Conservation (phyloP, 2,329 filamentous ascomycete species). For the Ascochyta koolunga region DNA sequence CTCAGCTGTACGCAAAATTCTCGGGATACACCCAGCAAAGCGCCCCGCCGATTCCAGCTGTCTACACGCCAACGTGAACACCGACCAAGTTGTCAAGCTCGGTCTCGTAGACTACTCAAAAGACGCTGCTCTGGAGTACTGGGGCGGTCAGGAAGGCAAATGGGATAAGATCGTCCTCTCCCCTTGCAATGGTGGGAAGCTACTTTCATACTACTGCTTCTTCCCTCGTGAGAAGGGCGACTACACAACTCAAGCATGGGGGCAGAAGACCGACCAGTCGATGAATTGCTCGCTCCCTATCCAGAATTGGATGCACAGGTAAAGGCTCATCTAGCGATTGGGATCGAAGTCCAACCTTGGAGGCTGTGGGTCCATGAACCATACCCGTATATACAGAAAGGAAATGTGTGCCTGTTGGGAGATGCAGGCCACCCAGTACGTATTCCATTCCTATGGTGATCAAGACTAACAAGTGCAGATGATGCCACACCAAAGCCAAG, state of each 20-base stretch:
- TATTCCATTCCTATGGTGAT: not conserved
- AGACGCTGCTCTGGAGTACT: conserved; percentile 69
- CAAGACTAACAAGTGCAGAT: conserved; percentile 50
- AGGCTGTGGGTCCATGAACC: conserved; percentile 69
- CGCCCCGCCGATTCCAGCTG: conserved; percentile 66
- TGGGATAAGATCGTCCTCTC: conserved; percentile 73
- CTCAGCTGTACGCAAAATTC: conserved; percentile 65
- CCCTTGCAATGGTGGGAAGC: conserved; percentile 68
- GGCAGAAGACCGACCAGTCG: conserved; percentile 58
- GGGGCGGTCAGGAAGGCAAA: conserved; percentile 70
- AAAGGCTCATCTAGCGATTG: conserved; percentile 62
- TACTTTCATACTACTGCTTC: conserved; percentile 74
- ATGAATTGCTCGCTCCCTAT: conserved; percentile 66
- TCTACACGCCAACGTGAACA: conserved; percentile 68
- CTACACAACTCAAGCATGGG: conserved; percentile 67
- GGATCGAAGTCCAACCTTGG: conserved; percentile 69
- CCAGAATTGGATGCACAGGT: conserved; percentile 66
- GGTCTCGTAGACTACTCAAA: conserved; percentile 68
- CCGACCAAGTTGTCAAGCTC: conserved; percentile 63
- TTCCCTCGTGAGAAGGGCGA: conserved; percentile 66
- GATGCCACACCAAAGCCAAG: conserved; percentile 74
- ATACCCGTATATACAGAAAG: conserved; percentile 63
- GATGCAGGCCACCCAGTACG: conserved; percentile 69
- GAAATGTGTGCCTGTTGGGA: conserved; percentile 63
- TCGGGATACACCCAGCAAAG: conserved; percentile 68